Evolutionary conservation across 768 basidiomycete species (phyloP).

Genomic region (Inosperma sp.): DNA sequence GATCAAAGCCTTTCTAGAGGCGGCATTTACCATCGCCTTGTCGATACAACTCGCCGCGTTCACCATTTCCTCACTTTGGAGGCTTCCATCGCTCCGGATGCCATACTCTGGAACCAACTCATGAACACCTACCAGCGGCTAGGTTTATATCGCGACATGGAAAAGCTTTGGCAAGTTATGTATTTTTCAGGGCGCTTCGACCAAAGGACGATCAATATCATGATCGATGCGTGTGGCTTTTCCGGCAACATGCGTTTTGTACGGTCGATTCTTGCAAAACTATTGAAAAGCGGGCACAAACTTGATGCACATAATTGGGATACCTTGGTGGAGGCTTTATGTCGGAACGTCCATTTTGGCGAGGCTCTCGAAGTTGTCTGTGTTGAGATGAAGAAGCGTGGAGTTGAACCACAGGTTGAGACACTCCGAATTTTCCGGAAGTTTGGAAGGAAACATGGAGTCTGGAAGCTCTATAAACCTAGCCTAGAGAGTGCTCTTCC

Average conservation of each 20-base stretch:
- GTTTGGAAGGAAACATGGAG: constrained; percentile 43
- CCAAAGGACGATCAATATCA: constrained; percentile 69
- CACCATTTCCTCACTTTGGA: constrained; percentile 80
- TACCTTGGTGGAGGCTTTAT: constrained; percentile 82
- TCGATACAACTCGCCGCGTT: constrained; percentile 52
- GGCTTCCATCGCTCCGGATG: constrained; percentile 66
- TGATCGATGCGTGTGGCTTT: constrained; percentile 79
- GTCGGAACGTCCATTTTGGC: constrained; percentile 58
- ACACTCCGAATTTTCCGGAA: constrained; percentile 51
- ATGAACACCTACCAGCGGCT: constrained; percentile 88
- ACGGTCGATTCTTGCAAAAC: constrained; percentile 48
- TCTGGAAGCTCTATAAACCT: constrained; percentile 41
- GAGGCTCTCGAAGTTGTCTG: constrained; percentile 66
- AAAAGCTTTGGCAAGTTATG: constrained; percentile 76
- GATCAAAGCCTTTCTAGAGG: constrained; percentile 7
- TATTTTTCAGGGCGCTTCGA: constrained; percentile 54
- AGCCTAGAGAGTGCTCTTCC: constrained; percentile 42
- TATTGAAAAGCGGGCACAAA: constrained; percentile 44
- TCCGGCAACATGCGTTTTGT: constrained; percentile 50
- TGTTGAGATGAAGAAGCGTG: constrained; percentile 54
- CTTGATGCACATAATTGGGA: constrained; percentile 74
- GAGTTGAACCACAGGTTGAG: constrained; percentile 44
- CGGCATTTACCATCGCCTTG: constrained; percentile 32
- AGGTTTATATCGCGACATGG: constrained; percentile 65
- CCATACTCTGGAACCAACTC: constrained; percentile 70